These are phyloP conservation scores for Echinosophora koreensis DNA, from an alignment of 306 rosid genomes.

Conservation along the genomic window DNA sequence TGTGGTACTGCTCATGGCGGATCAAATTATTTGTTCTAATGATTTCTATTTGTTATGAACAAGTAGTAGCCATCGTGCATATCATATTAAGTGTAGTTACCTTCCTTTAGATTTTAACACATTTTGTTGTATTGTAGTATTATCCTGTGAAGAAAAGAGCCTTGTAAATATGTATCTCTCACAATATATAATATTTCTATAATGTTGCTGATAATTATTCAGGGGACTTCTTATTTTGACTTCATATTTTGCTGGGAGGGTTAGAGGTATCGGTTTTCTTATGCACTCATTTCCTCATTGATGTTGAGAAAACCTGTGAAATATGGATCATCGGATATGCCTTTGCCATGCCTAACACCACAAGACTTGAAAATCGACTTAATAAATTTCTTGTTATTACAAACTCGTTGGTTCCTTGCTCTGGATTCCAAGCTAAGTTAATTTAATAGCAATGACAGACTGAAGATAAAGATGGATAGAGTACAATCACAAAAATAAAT, in stretches of 20 bases:
- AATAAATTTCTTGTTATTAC: too few species aligned
- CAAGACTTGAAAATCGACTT: too few species aligned
- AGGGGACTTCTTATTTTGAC: not conserved
- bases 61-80: constrained; percentile 58
- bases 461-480: too few species aligned
- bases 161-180: constrained; percentile 65
- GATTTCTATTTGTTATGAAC: constrained; percentile 42
- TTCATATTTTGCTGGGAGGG: constrained; percentile 2
- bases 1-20: constrained; percentile 35
- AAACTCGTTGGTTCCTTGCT: too few species aligned
- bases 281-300: not conserved
- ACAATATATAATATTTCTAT: constrained; percentile 9
- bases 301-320: not conserved
- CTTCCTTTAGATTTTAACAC: constrained; percentile 12
- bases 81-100: constrained; percentile 39
- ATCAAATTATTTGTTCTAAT: constrained; percentile 49
- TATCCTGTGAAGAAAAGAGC: constrained; percentile 40
- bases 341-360: too few species aligned
- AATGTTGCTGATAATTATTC: constrained; percentile 13
- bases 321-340: not conserved
- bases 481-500: too few species aligned
- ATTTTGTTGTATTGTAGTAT: constrained; percentile 42
- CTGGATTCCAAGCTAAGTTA: too few species aligned
- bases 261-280: not conserved
- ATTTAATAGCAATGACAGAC: too few species aligned